Evolutionary conservation across 257 asterid species (phyloP).

Genomic region (Plantago elongata): DNA sequence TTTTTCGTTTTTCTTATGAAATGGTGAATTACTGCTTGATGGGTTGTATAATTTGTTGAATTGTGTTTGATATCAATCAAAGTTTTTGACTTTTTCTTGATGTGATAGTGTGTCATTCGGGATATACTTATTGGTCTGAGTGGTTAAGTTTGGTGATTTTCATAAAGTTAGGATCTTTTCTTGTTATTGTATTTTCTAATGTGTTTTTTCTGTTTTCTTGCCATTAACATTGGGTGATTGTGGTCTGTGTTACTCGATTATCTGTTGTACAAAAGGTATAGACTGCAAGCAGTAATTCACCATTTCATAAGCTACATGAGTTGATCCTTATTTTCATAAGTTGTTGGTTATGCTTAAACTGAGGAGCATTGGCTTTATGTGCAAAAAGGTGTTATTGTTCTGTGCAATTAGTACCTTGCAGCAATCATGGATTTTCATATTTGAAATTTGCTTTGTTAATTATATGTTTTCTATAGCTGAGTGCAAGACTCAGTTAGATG

Average conservation of each 20-base stretch:
- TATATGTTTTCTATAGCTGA: not conserved
- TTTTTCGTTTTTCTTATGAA: not conserved
- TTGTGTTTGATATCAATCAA: slow-evolving; percentile 13
- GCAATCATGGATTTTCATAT: not conserved
- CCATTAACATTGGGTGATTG: not conserved
- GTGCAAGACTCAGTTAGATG: no score
- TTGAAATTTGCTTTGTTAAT: slow-evolving; percentile 1
- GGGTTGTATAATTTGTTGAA: slow-evolving; percentile 11
- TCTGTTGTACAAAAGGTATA: slow-evolving; percentile 9
- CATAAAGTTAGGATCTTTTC: slow-evolving; percentile 24
- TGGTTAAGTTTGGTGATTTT: slow-evolving; percentile 22
- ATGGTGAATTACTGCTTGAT: slow-evolving; percentile 2
- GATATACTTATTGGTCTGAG: slow-evolving; percentile 18
- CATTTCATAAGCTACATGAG: slow-evolving; percentile 2
- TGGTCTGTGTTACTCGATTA: slow-evolving; percentile 13
- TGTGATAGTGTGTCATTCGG: slow-evolving; percentile 8
- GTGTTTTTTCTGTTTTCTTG: not conserved
- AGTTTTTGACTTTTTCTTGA: not conserved
- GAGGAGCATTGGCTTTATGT: no score
- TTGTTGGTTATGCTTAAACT: not conserved
- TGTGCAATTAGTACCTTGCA: not conserved
- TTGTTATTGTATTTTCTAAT: not conserved
- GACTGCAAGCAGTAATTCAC: not conserved
- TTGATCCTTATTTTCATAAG: not conserved
- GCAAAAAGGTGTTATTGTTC: not conserved